Base-by-base conservation (phyloP, 176 grass and related monocot species). In the Avena eriantha region DNA sequence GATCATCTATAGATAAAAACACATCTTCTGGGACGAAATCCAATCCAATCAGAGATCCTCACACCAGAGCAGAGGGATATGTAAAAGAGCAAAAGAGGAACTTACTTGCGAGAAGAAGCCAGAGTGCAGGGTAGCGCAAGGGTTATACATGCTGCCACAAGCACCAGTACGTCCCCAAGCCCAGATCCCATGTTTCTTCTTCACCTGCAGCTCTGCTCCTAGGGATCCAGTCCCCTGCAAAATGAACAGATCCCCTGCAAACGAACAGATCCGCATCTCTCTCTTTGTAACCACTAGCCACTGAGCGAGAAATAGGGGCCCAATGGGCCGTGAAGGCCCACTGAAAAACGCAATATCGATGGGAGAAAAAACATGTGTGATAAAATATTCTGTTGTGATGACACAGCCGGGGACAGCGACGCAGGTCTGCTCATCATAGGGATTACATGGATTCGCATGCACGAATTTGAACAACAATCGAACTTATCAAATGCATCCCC, bases 71-170 rank as follows among this genome's bases (percentile, higher is more conserved):
- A 53, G 11, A 15, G 7, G 23, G 34, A 50, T 2, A 50, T n/a
- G n/a, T 14, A 11, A 54, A 34, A 60, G 81, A 61, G 76, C 19
- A 74, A 29, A 63, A 43, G 21, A 84, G 10, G 4, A 76, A 36
- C 50, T 67, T 87, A 83, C 80, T 79, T 80, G 75, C 75, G 80
- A 16, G 89, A 87, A 56, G 80, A 87, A 79, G 80, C 85, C 85
- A 57, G 53, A 50, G 57, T 4, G 4, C 24, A 26, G 57, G 80
- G 74, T 11, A 47, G 56, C 23, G 74, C 74, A 48, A 47, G 9
- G 1, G 67, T 2, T 29, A 90, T 21, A 18, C 35, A 80, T 73
- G 67, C 56, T 49, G 58, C 57, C 79, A 60, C 36, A 84, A 91
- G 16, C 49, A 91, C 81, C 58, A 84, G 18, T 1, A 80, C 19